Evolutionary conservation across 2,329 filamentous ascomycete species (phyloP).

Genomic region (Coniochaeta pulveracea): DNA sequence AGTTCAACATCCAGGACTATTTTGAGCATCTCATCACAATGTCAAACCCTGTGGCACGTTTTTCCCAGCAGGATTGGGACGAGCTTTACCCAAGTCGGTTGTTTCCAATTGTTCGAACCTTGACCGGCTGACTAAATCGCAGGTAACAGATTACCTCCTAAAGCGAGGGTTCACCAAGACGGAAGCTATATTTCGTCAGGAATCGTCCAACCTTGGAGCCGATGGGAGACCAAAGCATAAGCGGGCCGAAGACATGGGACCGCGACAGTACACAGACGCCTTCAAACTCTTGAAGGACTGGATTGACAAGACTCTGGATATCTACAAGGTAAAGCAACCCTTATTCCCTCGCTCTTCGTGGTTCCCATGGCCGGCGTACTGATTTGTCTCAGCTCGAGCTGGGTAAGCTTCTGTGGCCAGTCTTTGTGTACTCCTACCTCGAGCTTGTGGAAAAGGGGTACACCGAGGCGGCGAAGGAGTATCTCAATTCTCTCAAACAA

Average conservation of each 20-base stretch:
- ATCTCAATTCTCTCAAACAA: slow-evolving; percentile 56
- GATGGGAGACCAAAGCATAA: slow-evolving; percentile 65
- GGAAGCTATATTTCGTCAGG: slow-evolving; percentile 83
- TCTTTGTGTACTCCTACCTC: slow-evolving; percentile 89
- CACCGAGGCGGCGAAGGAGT: slow-evolving; percentile 58
- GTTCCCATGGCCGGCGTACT: slow-evolving; percentile 9
- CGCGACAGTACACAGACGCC: slow-evolving; percentile 65
- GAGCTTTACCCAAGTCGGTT: no score
- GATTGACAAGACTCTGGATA: slow-evolving; percentile 83
- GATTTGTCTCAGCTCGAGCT: slow-evolving; percentile 82
- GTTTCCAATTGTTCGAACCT: no score
- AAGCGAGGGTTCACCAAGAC: slow-evolving; percentile 93
- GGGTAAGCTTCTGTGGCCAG: slow-evolving; percentile 77
- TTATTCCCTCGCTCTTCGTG: neutral
- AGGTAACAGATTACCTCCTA: slow-evolving; percentile 85
- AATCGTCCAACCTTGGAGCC: slow-evolving; percentile 73
- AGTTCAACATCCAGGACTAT: no score
- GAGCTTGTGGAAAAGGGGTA: slow-evolving; percentile 66
- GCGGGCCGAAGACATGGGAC: slow-evolving; percentile 56
- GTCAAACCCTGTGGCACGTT: no score
- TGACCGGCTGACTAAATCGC: no score
- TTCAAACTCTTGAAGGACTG: slow-evolving; percentile 67
- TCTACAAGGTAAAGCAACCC: slow-evolving; percentile 63
- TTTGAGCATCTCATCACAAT: no score
- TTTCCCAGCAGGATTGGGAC: no score